A percentile compares a stretch with the other conserved stretches of the same genome.
Evolutionary conservation across 306 rosid genomes (phyloP).

Genomic region (Trifolium repens): DNA sequence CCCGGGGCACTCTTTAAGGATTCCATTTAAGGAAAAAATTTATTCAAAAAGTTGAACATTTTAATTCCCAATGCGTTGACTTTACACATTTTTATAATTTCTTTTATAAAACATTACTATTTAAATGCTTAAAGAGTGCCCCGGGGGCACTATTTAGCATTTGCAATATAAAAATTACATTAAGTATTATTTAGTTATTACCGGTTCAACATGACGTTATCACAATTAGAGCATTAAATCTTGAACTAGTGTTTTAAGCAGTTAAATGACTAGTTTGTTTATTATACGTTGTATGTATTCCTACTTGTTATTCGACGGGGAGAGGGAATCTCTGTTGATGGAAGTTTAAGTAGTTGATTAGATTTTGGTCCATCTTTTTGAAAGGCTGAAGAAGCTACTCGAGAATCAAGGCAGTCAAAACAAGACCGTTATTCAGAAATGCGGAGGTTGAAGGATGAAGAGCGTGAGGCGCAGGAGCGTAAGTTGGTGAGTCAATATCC

Average conservation of each 20-base stretch:
- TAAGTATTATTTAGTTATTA: not conserved
- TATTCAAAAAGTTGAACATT: no score
- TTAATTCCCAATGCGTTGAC: no score
- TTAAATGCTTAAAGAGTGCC: no score
- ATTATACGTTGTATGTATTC: not conserved
- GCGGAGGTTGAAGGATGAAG: slow-evolving; percentile 95
- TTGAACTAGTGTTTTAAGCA: not conserved
- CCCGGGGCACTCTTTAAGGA: no score
- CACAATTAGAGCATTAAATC: not conserved
- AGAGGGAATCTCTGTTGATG: slow-evolving; percentile 12
- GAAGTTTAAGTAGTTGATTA: slow-evolving; percentile 19
- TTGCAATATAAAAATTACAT: not conserved
- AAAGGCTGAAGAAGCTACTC: slow-evolving; percentile 92
- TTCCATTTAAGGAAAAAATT: no score
- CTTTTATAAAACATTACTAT: no score
- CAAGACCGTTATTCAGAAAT: slow-evolving; percentile 83
- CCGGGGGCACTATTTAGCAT: no score
- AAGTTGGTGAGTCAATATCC: slow-evolving; percentile 60
- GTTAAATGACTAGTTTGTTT: not conserved
- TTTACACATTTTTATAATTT: no score
- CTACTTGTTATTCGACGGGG: not conserved
- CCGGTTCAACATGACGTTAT: not conserved
- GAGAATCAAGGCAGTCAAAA: slow-evolving; percentile 72
- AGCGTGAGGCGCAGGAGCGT: slow-evolving; percentile 80
- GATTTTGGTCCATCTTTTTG: slow-evolving; percentile 35